A percentile compares a stretch with the other conserved stretches of the same genome.
Conservation (phyloP, 1,284 basidiomycete species). For the Moesziomyces parantarcticus region DNA sequence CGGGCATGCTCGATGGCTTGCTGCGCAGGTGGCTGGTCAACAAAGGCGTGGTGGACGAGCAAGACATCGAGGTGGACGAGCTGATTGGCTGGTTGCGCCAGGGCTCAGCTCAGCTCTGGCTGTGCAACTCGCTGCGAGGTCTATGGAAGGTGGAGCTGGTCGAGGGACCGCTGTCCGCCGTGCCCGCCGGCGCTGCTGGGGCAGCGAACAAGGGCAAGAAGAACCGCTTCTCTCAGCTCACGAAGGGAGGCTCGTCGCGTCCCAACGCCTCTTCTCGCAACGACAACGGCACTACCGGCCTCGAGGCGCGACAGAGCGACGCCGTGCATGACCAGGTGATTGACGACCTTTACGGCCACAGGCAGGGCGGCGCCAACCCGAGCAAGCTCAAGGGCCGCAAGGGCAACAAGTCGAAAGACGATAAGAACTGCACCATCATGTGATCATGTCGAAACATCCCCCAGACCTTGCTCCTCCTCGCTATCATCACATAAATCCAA, state of each 20-base stretch:
- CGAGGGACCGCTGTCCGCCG: constrained; percentile 1
- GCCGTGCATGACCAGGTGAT: constrained; percentile 23
- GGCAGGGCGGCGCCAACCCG: constrained; percentile 7
- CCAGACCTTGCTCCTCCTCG: no score
- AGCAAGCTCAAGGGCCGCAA: constrained; percentile 15
- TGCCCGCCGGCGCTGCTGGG: background rate
- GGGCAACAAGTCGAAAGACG: constrained; percentile 21
- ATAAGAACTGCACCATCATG: constrained; percentile 46
- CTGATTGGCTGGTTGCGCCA: constrained; percentile 11
- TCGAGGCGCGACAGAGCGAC: constrained; percentile 1
- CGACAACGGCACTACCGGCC: background rate
- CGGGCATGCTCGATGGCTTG: constrained; percentile 43
- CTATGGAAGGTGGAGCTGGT: constrained; percentile 39
- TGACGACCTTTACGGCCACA: constrained; percentile 41
- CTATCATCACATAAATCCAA: no score
- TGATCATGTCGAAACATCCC: constrained; percentile 1
- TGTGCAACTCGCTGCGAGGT: constrained; percentile 47
- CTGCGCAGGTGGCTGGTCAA: constrained; percentile 41
- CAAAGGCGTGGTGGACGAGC: constrained; percentile 28
- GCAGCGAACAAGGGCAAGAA: constrained; percentile 17
- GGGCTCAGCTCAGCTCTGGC: constrained; percentile 30
- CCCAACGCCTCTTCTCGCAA: background rate
- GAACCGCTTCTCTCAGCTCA: constrained; percentile 30
- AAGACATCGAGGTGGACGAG: constrained; percentile 23
- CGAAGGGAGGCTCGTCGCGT: constrained; percentile 4